Evolutionary conservation across 2,329 filamentous ascomycete species (phyloP).

Genomic region (Cercospora canescens): DNA sequence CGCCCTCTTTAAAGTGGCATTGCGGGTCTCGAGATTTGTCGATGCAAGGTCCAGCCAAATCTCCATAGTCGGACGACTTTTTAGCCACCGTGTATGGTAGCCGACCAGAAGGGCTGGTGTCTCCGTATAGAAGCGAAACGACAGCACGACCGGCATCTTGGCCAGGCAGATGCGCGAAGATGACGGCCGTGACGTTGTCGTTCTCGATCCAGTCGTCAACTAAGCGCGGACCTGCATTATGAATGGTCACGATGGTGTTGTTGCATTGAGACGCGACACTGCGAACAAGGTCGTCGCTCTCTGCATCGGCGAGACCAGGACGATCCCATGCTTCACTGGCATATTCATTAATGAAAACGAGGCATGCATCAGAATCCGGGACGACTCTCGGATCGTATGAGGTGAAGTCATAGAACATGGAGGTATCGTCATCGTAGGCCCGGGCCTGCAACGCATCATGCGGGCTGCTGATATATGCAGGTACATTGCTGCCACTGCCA

Average conservation of each 20-base stretch:
- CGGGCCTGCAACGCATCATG: slow-evolving; percentile 38
- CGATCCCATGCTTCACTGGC: slow-evolving; percentile 43
- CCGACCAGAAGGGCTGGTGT: slow-evolving; percentile 57
- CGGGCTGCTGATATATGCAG: slow-evolving; percentile 37
- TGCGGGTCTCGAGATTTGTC: slow-evolving; percentile 28
- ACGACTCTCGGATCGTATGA: slow-evolving; percentile 52
- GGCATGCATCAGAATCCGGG: slow-evolving; percentile 39
- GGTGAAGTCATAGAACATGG: slow-evolving; percentile 61
- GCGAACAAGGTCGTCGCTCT: slow-evolving; percentile 57
- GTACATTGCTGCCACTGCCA: slow-evolving; percentile 37
- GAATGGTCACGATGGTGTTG: slow-evolving; percentile 65
- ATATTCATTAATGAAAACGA: slow-evolving; percentile 63
- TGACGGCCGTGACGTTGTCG: slow-evolving; percentile 62
- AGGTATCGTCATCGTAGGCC: slow-evolving; percentile 54
- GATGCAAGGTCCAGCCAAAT: slow-evolving; percentile 39
- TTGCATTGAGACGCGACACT: slow-evolving; percentile 60
- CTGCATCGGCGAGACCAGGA: slow-evolving; percentile 36
- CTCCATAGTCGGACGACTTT: slow-evolving; percentile 57
- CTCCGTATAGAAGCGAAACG: slow-evolving; percentile 59
- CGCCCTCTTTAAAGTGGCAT: slow-evolving; percentile 37
- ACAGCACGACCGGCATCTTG: slow-evolving; percentile 62
- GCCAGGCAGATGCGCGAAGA: slow-evolving; percentile 65
- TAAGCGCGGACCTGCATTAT: slow-evolving; percentile 62
- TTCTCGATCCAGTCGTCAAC: slow-evolving; percentile 65
- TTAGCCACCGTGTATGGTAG: slow-evolving; percentile 63